phyloP scores from a whole-genome alignment of 495 filamentous ascomycete species.

The Penicillium macrosclerotiorum region DNA sequence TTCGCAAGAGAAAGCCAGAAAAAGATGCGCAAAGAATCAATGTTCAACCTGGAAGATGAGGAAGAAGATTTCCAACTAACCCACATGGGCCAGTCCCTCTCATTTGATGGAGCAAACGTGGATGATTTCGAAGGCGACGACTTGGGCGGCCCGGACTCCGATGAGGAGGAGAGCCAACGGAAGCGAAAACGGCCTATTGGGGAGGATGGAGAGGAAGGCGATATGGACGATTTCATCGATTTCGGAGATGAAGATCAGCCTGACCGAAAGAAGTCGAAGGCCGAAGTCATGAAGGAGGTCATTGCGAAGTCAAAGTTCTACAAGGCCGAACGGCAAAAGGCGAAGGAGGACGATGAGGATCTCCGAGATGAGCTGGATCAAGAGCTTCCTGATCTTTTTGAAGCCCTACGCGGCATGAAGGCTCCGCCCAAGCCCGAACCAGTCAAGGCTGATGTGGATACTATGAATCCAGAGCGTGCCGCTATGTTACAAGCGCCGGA shows the following conservation, averaged over 20 bases:
- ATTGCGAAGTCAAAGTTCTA: slow-evolving; percentile 95
- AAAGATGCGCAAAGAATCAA: slow-evolving; percentile 63
- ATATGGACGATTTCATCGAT: slow-evolving; percentile 38
- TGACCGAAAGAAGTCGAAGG: slow-evolving; percentile 84
- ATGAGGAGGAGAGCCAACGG: slow-evolving; percentile 54
- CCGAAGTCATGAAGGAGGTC: slow-evolving; percentile 95
- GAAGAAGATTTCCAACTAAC: slow-evolving; percentile 73
- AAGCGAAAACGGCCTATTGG: slow-evolving; percentile 60
- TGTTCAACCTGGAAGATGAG: slow-evolving; percentile 90
- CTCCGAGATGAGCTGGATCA: slow-evolving; percentile 77
- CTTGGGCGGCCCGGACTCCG: slow-evolving; percentile 58
- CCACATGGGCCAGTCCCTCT: slow-evolving; percentile 74
- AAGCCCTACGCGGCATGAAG: slow-evolving; percentile 57
- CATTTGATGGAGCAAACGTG: slow-evolving; percentile 49
- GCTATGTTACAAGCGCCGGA: slow-evolving; percentile 60
- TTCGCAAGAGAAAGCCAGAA: slow-evolving; percentile 82
- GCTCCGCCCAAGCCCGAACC: slow-evolving; percentile 41
- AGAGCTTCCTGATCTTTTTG: slow-evolving; percentile 75
- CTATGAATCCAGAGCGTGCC: slow-evolving; percentile 59
- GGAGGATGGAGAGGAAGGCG: slow-evolving; percentile 30
- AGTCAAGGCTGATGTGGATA: slow-evolving; percentile 38
- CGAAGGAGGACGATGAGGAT: slow-evolving; percentile 92
- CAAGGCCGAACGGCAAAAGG: slow-evolving; percentile 88
- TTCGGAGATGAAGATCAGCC: slow-evolving; percentile 53
- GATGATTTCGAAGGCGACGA: slow-evolving; percentile 83